Percentiles rank a stretch among this genome's conserved stretches.
Conservation (phyloP, 1,139 yeast genomes). For the Blastobotrys indianensis region DNA sequence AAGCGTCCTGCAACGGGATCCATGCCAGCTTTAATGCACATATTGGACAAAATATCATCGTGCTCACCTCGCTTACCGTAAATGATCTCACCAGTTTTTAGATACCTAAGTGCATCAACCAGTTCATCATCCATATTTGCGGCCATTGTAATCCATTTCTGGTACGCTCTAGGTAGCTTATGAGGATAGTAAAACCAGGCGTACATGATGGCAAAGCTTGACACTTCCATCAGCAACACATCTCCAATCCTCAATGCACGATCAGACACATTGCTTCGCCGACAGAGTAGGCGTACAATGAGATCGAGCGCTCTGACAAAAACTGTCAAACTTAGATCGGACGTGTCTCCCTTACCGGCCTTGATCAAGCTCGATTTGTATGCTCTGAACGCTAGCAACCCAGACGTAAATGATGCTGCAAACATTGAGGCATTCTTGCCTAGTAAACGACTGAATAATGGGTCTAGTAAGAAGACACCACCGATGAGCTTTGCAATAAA, state of each 20-base stretch:
- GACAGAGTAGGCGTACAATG: slow-evolving; percentile 17
- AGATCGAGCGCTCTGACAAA: slow-evolving; percentile 25
- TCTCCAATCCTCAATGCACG: slow-evolving; percentile 26
- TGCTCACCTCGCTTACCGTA: slow-evolving; percentile 31
- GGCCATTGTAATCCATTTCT: slow-evolving; percentile 40
- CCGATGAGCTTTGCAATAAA: slow-evolving; percentile 30
- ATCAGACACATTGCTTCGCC: slow-evolving; percentile 9
- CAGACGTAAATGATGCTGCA: slow-evolving; percentile 18
- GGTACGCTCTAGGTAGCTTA: slow-evolving; percentile 36
- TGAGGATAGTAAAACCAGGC: slow-evolving; percentile 39
- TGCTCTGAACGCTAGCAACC: slow-evolving; percentile 13
- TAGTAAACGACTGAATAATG: slow-evolving; percentile 14
- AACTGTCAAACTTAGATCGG: slow-evolving; percentile 24
- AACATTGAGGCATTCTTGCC: slow-evolving; percentile 8
- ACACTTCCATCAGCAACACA: slow-evolving; percentile 23
- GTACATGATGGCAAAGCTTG: slow-evolving; percentile 35
- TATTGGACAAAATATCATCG: slow-evolving; percentile 26
- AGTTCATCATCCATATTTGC: slow-evolving; percentile 39
- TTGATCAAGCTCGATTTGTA: slow-evolving; percentile 12
- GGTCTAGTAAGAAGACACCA: slow-evolving; percentile 37
- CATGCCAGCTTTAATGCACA: slow-evolving; percentile 30
- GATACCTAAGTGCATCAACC: slow-evolving; percentile 30
- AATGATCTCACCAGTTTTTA: slow-evolving; percentile 29
- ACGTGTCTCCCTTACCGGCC: slow-evolving; percentile 16
- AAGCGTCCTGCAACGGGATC: slow-evolving; percentile 31